Conservation (phyloP, 208 protist genomes). For the Leishmania lainsoni region DNA sequence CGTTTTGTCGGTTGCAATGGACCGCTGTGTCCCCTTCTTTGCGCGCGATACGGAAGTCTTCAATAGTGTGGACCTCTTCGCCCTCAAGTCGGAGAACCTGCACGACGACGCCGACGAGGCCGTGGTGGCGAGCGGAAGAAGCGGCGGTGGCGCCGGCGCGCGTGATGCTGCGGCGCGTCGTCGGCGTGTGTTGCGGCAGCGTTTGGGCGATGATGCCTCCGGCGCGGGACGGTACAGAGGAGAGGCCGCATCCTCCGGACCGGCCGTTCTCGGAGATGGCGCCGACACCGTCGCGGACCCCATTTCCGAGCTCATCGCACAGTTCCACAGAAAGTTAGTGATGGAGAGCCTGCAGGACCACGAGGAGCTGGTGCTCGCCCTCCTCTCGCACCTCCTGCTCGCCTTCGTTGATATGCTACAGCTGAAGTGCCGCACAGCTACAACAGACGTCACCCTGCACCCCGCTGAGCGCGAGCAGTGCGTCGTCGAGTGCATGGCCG, state of each 20-base stretch:
- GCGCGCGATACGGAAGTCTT: slow-evolving; percentile 72
- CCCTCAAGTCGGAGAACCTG: slow-evolving; percentile 56
- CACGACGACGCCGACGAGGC: slow-evolving; percentile 17
- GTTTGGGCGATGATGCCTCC: neutral
- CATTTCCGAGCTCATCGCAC: slow-evolving; percentile 57
- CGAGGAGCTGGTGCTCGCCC: slow-evolving; percentile 66
- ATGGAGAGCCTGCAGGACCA: slow-evolving; percentile 72
- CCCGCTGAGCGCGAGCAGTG: slow-evolving; percentile 43
- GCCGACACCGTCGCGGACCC: slow-evolving; percentile 36
- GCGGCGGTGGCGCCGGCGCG: neutral
- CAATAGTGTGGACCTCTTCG: slow-evolving; percentile 75
- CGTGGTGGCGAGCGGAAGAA: slow-evolving; percentile 6
- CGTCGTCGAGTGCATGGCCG: slow-evolving; percentile 85
- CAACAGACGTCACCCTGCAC: slow-evolving; percentile 34
- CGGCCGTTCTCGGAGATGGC: neutral
- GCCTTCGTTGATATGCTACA: slow-evolving; percentile 80
- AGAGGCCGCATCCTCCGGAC: neutral
- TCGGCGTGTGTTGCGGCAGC: slow-evolving; percentile 32
- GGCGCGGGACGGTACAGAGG: neutral
- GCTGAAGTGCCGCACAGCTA: slow-evolving; percentile 54
- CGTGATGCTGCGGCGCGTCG: slow-evolving; percentile 9
- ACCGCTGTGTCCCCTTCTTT: slow-evolving; percentile 73
- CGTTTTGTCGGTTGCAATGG: slow-evolving; percentile 77
- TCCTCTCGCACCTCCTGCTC: slow-evolving; percentile 70
- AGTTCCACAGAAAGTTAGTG: slow-evolving; percentile 66